phyloP scores from a whole-genome alignment of 2,329 filamentous ascomycete genomes.

The Alternaria ventricosa region DNA sequence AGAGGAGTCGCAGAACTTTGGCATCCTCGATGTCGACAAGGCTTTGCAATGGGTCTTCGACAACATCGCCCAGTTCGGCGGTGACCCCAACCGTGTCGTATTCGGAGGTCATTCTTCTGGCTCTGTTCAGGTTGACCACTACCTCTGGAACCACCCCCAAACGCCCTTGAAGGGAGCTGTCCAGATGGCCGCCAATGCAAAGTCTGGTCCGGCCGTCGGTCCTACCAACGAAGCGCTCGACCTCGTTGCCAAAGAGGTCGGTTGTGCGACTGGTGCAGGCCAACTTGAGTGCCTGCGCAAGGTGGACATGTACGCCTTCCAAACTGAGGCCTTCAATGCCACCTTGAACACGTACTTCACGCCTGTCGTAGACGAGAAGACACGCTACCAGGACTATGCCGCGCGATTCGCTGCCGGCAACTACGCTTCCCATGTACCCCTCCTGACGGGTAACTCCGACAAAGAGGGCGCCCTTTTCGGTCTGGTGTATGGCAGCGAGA shows the following conservation, averaged over 20 bases:
- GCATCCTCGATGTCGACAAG: slow-evolving; percentile 48
- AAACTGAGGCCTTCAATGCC: slow-evolving; percentile 34
- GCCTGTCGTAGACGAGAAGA: slow-evolving; percentile 29
- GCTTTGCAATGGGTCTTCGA: slow-evolving; percentile 46
- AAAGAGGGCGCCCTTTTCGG: slow-evolving; percentile 34
- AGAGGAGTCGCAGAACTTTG: slow-evolving; percentile 36
- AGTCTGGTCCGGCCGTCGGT: slow-evolving; percentile 30
- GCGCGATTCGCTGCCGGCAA: slow-evolving; percentile 30
- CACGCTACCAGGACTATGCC: slow-evolving; percentile 29
- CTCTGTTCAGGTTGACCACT: slow-evolving; percentile 33
- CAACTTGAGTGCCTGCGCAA: slow-evolving; percentile 30
- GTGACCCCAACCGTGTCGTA: slow-evolving; percentile 52
- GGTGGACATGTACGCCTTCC: slow-evolving; percentile 30
- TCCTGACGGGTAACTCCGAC: slow-evolving; percentile 37
- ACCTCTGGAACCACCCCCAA: slow-evolving; percentile 36
- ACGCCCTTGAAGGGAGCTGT: too few relatives aligned
- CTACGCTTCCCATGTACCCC: slow-evolving; percentile 35
- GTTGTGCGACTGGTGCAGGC: slow-evolving; percentile 25
- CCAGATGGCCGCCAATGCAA: slow-evolving; percentile 35
- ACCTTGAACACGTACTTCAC: slow-evolving; percentile 34
- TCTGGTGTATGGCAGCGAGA: slow-evolving; percentile 32
- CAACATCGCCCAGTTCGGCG: slow-evolving; percentile 50
- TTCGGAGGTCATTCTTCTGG: slow-evolving; percentile 50
- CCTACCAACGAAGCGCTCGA: slow-evolving; percentile 30
- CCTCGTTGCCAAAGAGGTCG: slow-evolving; percentile 31